Percentiles rank a stretch among this genome's conserved stretches.
phyloP scores from a whole-genome alignment of 2,329 filamentous ascomycete genomes.

The Ophiostoma angusticollis region DNA sequence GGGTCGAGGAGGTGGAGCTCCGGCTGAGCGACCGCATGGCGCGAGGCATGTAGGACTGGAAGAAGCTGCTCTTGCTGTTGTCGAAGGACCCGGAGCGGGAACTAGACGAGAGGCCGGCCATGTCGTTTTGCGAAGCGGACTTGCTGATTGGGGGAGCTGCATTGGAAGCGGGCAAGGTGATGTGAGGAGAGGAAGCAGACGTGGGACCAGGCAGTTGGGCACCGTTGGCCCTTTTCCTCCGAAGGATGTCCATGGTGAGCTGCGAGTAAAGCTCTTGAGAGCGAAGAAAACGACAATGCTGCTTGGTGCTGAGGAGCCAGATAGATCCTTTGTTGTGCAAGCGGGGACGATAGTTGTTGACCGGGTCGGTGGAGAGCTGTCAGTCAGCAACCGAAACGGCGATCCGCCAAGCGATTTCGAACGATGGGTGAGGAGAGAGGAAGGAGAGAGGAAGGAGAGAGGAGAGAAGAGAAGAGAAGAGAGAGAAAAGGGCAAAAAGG shows the following conservation, averaged over 20 bases:
- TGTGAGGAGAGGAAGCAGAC: slow-evolving; percentile 3
- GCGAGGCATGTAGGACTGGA: slow-evolving; percentile 14
- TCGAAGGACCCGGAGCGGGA: slow-evolving; percentile 17
- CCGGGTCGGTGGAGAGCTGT: slow-evolving; percentile 5
- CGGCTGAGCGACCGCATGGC: slow-evolving; percentile 17
- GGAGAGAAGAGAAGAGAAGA: background rate
- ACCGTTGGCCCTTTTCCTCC: slow-evolving; percentile 8
- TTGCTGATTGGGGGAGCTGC: slow-evolving; percentile 4
- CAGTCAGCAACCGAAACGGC: slow-evolving; percentile 7
- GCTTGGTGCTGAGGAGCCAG: too few species aligned
- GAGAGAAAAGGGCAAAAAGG: background rate
- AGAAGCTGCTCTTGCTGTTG: slow-evolving; percentile 16
- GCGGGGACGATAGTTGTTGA: too few species aligned
- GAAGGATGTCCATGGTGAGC: slow-evolving; percentile 11
- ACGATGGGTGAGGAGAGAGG: background rate
- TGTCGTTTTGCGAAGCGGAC: slow-evolving; percentile 12
- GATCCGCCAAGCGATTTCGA: background rate
- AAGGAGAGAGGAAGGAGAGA: slow-evolving; percentile 1
- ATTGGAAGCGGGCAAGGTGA: background rate
- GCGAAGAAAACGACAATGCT: too few species aligned
- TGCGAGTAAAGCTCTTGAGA: slow-evolving; percentile 1
- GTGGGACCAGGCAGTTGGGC: background rate
- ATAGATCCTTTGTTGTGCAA: too few species aligned
- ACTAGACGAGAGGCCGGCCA: slow-evolving; percentile 8
- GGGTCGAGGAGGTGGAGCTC: slow-evolving; percentile 11